Evolutionary conservation across 768 basidiomycete species (phyloP).

Genomic region (Trametes elegans): DNA sequence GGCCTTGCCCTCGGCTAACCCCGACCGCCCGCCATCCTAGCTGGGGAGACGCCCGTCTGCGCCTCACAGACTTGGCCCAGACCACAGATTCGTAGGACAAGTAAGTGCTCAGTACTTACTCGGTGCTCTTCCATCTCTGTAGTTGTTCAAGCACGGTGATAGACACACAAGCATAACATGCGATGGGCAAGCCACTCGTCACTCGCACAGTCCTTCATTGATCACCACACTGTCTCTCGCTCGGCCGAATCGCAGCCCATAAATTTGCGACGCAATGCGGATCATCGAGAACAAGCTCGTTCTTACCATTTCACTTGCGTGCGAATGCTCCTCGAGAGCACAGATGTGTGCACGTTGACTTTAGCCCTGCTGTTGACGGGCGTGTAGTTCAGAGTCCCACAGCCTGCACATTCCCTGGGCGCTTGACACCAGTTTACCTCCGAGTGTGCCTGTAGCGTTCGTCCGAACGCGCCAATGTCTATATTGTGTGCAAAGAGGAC

Average conservation of each 20-base stretch:
- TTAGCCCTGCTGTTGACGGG: too few species aligned
- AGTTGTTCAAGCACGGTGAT: too few species aligned
- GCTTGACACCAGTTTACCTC: neutral
- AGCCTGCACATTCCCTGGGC: too few species aligned
- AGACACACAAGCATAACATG: too few species aligned
- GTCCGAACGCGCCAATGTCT: neutral
- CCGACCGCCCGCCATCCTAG: neutral
- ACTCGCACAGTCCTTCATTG: too few species aligned
- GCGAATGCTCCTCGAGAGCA: neutral
- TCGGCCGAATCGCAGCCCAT: neutral
- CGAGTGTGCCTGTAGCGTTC: too few species aligned
- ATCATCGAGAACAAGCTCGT: neutral
- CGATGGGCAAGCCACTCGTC: too few species aligned
- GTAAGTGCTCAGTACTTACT: too few species aligned
- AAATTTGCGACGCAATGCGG: neutral
- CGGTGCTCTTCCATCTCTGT: too few species aligned
- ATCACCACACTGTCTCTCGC: too few species aligned
- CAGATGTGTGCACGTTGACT: neutral
- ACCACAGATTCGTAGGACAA: too few species aligned
- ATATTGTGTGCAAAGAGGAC: neutral
- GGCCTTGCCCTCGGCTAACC: constrained; percentile 3
- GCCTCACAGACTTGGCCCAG: neutral
- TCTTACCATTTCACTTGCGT: neutral
- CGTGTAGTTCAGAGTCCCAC: too few species aligned
- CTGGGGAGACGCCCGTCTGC: neutral